Evolutionary conservation across 2,329 filamentous ascomycete species (phyloP), one percentile per base, ranked within the genome.

Genomic region (Penicillium decumbens): DNA sequence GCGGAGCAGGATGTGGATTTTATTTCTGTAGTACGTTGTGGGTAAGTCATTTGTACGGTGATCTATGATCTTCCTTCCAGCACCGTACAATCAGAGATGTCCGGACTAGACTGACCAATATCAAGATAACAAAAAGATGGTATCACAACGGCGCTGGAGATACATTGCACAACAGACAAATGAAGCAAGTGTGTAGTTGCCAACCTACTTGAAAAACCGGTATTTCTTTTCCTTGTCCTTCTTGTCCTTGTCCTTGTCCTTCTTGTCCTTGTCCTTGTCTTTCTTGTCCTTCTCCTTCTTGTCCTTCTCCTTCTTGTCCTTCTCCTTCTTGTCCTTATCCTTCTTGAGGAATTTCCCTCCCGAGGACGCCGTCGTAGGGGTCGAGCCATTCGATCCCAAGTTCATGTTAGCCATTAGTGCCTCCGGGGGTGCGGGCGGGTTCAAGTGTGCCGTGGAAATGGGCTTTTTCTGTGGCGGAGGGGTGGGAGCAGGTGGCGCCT

Each of bases 261-360:
- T 57, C 59, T 75, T 72, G 62, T 81, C 77, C 15, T 69, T 59
- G 67, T 83, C 83, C 51, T 50, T 63, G 15, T 18, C 15, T 2
- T 70, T 84, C 72, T 84, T 84, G 59, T 80, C 75, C 56, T 73
- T 72, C 44, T 72, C 69, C 29, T 62, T 57, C 59, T 75, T 72
- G 62, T 81, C 77, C 15, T 18, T 77, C 30, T 71, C 62, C 43
- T 70, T 84, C 72, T 84, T 84, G 59, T 80, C 75, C 56, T 73
- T 72, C 45, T 72, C 69, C 30, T 62, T 57, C 59, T 75, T 72
- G 62, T 81, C 77, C 15, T 69, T 59, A 67, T 83, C 83, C 51
- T 50, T 63, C 57, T 57, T 72, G 65, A 57, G 70, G 7, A 56
- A 61, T 56, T 64, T 65, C 35, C 57, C 57, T 47, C 55, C 45